Evolutionary conservation across 108 stramenopile genomes (phyloP).

Genomic region (Cyclotella atomus): DNA sequence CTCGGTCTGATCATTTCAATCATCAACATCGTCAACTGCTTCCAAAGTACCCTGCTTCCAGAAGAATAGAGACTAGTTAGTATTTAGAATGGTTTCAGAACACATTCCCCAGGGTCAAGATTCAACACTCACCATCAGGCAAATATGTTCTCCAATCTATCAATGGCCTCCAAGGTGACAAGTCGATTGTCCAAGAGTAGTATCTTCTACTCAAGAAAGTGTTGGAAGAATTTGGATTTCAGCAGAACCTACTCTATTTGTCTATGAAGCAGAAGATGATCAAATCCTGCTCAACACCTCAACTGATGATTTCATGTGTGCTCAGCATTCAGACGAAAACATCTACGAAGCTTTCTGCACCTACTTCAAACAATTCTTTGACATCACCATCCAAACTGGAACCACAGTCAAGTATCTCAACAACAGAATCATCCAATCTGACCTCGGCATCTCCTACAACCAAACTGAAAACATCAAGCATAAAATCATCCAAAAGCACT

Average conservation of each 20-base stretch:
- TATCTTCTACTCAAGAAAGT: conserved; percentile 5
- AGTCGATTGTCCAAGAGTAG: conserved; percentile 14
- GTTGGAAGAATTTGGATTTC: conserved; percentile 7
- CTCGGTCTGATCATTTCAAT: background rate
- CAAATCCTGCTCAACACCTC: conserved; percentile 20
- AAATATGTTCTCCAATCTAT: conserved; percentile 5
- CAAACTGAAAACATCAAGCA: conserved; percentile 14
- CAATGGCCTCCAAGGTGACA: conserved; percentile 21
- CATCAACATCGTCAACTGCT: conserved; percentile 11
- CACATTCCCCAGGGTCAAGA: background rate
- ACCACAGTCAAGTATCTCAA: conserved; percentile 9
- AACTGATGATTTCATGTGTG: conserved; percentile 24
- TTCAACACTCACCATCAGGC: background rate
- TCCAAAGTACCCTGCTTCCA: background rate
- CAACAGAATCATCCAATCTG: background rate
- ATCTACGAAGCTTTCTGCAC: background rate
- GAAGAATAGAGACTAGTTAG: background rate
- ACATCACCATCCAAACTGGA: background rate
- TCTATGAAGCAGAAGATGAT: background rate
- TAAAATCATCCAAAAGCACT: conserved; percentile 5
- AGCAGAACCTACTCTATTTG: background rate
- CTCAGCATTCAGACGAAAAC: background rate
- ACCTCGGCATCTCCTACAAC: conserved; percentile 1
- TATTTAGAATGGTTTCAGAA: conserved; percentile 8
- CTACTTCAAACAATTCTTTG: conserved; percentile 6